Percentiles rank a stretch among this genome's conserved stretches.
These are phyloP conservation scores for Sphaerulina populicola DNA, from an alignment of 2,329 filamentous ascomycete species.

Conservation along the genomic window DNA sequence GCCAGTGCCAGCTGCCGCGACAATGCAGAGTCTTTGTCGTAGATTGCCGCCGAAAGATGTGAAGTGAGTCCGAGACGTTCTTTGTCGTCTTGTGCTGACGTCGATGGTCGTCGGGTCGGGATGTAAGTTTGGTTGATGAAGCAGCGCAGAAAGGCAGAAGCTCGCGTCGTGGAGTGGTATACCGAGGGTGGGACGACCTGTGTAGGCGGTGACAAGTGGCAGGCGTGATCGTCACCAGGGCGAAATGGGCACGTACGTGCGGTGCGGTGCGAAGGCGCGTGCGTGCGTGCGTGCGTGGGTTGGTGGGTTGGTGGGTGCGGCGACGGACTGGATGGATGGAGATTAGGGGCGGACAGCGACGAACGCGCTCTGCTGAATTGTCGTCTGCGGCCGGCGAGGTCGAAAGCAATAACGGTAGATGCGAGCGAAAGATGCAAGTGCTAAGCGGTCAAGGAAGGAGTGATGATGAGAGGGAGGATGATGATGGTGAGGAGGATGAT, in stretches of 20 bases:
- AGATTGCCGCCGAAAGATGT: conserved; percentile 18
- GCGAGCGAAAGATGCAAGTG: neutral
- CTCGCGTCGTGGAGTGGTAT: neutral
- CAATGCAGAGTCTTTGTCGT: conserved; percentile 19
- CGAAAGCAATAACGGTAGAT: neutral
- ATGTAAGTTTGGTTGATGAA: neutral
- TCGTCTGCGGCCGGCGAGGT: neutral
- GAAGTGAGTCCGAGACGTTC: conserved; percentile 5
- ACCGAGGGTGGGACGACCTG: neutral
- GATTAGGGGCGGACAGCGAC: neutral
- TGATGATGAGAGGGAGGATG: neutral
- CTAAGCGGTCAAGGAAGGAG: neutral
- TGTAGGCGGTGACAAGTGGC: neutral
- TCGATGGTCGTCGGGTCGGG: conserved; percentile 1
- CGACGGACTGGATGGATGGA: neutral
- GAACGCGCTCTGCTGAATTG: neutral
- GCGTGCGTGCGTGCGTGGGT: neutral
- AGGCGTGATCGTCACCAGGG: conserved; percentile 4
- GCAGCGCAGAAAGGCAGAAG: neutral
- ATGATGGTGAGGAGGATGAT: neutral
- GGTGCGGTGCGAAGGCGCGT: neutral
- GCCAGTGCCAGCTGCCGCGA: conserved; percentile 20
- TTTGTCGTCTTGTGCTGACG: conserved; percentile 7
- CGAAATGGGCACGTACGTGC: neutral
- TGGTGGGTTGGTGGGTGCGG: neutral